Evolutionary conservation across 352 stramenopile species (phyloP).

Genomic region (Globisporangium splendens): DNA sequence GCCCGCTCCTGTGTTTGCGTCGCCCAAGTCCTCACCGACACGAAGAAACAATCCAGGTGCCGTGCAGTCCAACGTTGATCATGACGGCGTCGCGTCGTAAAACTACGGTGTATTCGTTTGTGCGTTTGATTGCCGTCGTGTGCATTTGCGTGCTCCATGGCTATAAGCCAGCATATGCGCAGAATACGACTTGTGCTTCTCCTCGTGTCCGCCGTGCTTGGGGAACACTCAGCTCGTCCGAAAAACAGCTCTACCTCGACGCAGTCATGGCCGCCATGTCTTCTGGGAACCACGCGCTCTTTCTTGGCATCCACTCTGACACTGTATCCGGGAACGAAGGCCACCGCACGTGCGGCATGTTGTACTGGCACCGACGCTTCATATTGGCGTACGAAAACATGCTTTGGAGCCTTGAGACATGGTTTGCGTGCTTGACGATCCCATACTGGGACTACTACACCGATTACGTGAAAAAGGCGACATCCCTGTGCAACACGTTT

Average conservation of each 20-base stretch:
- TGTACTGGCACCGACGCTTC: conserved; percentile 53
- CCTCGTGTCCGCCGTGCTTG: conserved; percentile 51
- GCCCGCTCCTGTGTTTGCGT: too few relatives aligned
- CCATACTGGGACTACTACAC: conserved; percentile 63
- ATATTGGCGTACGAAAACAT: conserved; percentile 54
- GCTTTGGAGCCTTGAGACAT: conserved; percentile 32
- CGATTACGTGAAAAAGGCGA: conserved; percentile 32
- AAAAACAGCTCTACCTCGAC: conserved; percentile 65
- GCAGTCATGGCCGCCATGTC: conserved; percentile 52
- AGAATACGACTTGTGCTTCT: too few relatives aligned
- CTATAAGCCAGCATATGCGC: too few relatives aligned
- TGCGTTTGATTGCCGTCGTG: neutral
- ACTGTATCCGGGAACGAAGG: conserved; percentile 23
- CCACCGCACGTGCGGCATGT: conserved; percentile 36
- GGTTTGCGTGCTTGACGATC: conserved; percentile 39
- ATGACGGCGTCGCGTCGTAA: too few relatives aligned
- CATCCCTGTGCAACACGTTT: conserved; percentile 23
- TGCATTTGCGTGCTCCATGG: too few relatives aligned
- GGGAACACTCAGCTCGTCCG: conserved; percentile 28
- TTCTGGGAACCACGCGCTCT: conserved; percentile 32
- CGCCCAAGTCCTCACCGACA: too few relatives aligned
- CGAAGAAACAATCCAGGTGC: too few relatives aligned
- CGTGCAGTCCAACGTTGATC: too few relatives aligned
- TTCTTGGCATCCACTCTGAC: conserved; percentile 32
- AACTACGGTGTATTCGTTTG: too few relatives aligned